Conservation (phyloP, 306 rosid species). For the Vicia sativa region DNA sequence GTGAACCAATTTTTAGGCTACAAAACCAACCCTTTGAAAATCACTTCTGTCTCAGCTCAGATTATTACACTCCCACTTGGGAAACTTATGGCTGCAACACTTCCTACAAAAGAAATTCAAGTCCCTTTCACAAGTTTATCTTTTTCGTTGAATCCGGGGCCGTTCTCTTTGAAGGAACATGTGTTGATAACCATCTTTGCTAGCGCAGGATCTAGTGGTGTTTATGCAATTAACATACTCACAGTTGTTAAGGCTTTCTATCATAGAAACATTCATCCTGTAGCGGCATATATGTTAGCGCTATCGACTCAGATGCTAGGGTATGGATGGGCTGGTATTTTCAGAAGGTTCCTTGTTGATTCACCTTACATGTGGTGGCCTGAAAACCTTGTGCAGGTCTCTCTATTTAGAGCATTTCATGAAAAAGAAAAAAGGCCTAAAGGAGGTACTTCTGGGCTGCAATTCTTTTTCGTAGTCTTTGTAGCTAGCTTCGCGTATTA, state of each 20-base stretch:
- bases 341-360: constrained; percentile 70
- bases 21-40: constrained; percentile 56
- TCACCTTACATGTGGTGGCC: constrained; percentile 97
- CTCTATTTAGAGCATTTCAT: constrained; percentile 84
- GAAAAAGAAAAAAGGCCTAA: constrained; percentile 72
- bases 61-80: constrained; percentile 74
- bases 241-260: constrained; percentile 86
- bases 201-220: constrained; percentile 69
- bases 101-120: constrained; percentile 44
- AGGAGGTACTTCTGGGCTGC: constrained; percentile 60
- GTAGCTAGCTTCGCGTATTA: constrained; percentile 62
- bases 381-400: constrained; percentile 69
- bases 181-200: constrained; percentile 86
- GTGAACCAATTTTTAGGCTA: constrained; percentile 76
- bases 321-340: constrained; percentile 88
- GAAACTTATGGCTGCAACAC: constrained; percentile 78
- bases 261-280: constrained; percentile 52
- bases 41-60: constrained; percentile 74
- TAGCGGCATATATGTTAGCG: constrained; percentile 70
- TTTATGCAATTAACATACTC: constrained; percentile 72
- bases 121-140: constrained; percentile 62
- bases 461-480: constrained; percentile 63
- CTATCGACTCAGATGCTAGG: constrained; percentile 90
- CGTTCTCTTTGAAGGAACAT: constrained; percentile 78
- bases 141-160: constrained; percentile 81